phyloP scores from a whole-genome alignment of 2,329 filamentous ascomycete species.

The Venturia carpophila region DNA sequence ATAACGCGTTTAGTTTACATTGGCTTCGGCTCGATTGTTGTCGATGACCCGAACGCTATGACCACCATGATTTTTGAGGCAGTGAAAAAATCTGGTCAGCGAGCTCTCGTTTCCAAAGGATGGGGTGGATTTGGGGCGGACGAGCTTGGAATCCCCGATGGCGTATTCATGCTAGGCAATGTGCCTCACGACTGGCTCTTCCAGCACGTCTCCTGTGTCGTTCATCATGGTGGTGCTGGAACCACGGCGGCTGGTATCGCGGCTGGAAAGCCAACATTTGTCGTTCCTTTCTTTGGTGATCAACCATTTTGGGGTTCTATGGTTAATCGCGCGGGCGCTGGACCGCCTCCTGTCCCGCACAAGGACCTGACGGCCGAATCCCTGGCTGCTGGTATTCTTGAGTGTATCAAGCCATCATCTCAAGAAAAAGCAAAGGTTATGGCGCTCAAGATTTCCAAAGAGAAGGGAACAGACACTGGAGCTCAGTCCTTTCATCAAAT shows the following conservation, averaged over 20 bases:
- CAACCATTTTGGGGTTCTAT: conserved; percentile 50
- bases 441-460: conserved; percentile 35
- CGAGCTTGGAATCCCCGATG: conserved; percentile 50
- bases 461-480: conserved; percentile 36
- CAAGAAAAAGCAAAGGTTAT: conserved; percentile 33
- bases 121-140: conserved; percentile 73
- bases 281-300: conserved; percentile 66
- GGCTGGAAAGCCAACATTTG: conserved; percentile 68
- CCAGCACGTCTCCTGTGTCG: conserved; percentile 68
- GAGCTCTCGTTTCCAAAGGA: conserved; percentile 76
- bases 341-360: conserved; percentile 42
- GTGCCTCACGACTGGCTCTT: conserved; percentile 88
- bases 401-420: conserved; percentile 35
- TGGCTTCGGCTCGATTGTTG: conserved; percentile 37
- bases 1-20: conserved; percentile 29
- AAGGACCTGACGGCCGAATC: conserved; percentile 38
- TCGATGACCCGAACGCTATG: conserved; percentile 37
- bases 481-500: conserved; percentile 40
- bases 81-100: conserved; percentile 51
- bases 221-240: conserved; percentile 82
- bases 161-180: conserved; percentile 77
- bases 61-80: conserved; percentile 37
- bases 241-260: conserved; percentile 83
- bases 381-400: conserved; percentile 40
- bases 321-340: conserved; percentile 43